phyloP scores from a whole-genome alignment of 2,329 filamentous ascomycete species.

The Pezicula carpinea region DNA sequence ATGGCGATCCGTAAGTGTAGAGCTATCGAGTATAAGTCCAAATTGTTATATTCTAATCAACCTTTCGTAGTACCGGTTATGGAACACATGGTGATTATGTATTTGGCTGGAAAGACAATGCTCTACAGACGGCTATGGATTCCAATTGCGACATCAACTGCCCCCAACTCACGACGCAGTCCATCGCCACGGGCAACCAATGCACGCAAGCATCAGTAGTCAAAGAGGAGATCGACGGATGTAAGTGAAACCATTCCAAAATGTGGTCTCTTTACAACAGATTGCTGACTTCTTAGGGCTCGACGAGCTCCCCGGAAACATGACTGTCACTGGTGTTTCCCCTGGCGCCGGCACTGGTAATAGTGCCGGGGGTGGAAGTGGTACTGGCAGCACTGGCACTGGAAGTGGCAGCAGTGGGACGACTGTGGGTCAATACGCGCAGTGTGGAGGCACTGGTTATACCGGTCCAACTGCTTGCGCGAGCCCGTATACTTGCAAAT shows the following conservation, averaged over 20 bases:
- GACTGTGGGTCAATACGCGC: constrained; percentile 1
- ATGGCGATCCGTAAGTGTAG: constrained; percentile 35
- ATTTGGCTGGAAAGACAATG: constrained; percentile 44
- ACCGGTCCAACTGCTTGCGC: constrained; percentile 1
- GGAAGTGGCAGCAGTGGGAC: background rate
- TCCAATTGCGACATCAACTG: constrained; percentile 43
- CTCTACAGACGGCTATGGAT: constrained; percentile 44
- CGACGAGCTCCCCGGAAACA: background rate
- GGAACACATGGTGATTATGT: constrained; percentile 46
- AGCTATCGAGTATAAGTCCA: too few species aligned
- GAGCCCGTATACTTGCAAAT: background rate
- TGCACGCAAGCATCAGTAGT: constrained; percentile 42
- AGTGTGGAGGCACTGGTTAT: constrained; percentile 17
- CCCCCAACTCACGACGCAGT: constrained; percentile 37
- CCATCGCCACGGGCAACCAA: constrained; percentile 39
- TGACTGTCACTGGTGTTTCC: constrained; percentile 1
- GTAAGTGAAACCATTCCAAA: constrained; percentile 27
- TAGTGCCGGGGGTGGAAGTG: background rate
- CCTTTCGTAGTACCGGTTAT: constrained; percentile 29
- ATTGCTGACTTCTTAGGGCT: constrained; percentile 3
- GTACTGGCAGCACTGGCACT: background rate
- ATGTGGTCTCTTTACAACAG: background rate
- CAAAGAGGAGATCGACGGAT: constrained; percentile 44
- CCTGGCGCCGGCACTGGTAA: constrained; percentile 1
- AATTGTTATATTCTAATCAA: too few species aligned